phyloP scores from a whole-genome alignment of 2,329 filamentous ascomycete genomes.

The Penicillium frequentans region DNA sequence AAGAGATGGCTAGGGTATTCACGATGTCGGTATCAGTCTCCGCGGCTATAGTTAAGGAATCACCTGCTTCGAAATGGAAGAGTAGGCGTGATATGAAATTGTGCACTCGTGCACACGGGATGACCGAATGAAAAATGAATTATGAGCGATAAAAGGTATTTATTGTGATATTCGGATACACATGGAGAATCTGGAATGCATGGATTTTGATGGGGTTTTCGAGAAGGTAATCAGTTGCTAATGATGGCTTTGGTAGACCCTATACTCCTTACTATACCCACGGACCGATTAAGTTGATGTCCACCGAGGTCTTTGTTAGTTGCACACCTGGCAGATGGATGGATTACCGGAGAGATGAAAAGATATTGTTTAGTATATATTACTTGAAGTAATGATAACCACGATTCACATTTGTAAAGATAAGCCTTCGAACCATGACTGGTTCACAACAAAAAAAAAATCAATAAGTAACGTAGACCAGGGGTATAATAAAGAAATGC shows the following conservation, averaged over 20 bases:
- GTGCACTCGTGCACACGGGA: not conserved
- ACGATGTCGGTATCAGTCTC: not conserved
- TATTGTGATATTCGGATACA: not conserved
- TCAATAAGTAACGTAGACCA: not conserved
- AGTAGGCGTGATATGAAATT: not conserved
- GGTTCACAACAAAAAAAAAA: not conserved
- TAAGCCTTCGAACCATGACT: not conserved
- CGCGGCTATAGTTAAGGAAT: not conserved
- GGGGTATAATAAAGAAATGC: constrained; percentile 18
- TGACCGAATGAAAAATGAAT: not conserved
- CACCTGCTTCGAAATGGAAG: not conserved
- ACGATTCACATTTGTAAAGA: not conserved
- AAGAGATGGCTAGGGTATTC: not conserved
- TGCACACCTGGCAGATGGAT: not conserved
- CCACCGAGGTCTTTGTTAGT: not conserved
- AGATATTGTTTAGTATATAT: not conserved
- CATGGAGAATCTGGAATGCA: not conserved
- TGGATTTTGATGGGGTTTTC: not conserved
- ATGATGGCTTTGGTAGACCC: not conserved
- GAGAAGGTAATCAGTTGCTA: not conserved
- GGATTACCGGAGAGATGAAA: not conserved
- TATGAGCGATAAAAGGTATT: not conserved
- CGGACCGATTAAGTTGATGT: not conserved
- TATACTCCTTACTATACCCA: not conserved
- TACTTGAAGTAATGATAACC: not conserved